phyloP scores from a whole-genome alignment of 176 grass and related monocot genomes.

The Musa acuminata region DNA sequence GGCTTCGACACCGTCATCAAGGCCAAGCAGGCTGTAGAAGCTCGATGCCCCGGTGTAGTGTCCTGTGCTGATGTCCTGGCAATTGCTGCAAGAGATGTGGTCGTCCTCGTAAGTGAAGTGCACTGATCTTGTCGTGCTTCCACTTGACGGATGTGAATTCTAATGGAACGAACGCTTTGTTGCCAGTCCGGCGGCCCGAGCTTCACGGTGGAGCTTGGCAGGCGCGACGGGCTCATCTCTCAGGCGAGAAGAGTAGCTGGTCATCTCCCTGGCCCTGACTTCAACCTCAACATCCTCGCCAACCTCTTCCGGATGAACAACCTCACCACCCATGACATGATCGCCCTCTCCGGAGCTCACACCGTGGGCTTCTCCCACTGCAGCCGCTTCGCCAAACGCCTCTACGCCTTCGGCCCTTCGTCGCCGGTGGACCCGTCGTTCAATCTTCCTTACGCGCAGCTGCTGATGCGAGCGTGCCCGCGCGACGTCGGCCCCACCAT shows the following conservation, averaged over 20 bases:
- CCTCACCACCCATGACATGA: conserved; percentile 16
- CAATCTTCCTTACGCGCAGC: conserved; percentile 25
- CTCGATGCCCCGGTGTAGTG: conserved; percentile 41
- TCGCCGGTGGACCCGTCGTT: conserved; percentile 19
- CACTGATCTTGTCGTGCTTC: neutral
- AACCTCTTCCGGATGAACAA: conserved; percentile 25
- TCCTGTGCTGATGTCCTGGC: conserved; percentile 71
- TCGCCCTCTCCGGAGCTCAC: conserved; percentile 42
- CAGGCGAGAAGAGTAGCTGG: conserved; percentile 40
- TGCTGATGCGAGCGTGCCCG: conserved; percentile 45
- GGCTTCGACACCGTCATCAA: conserved; percentile 50
- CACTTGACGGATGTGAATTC: neutral
- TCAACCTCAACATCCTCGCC: conserved; percentile 41
- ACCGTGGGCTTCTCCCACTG: conserved; percentile 70
- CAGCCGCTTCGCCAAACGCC: conserved; percentile 37
- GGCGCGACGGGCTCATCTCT: conserved; percentile 54
- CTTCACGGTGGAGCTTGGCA: conserved; percentile 58
- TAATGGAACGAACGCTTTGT: neutral
- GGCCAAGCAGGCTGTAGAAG: conserved; percentile 59
- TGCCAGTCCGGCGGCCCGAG: conserved; percentile 43
- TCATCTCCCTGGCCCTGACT: conserved; percentile 47
- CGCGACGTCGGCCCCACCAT: conserved; percentile 17
- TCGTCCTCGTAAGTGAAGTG: conserved; percentile 39
- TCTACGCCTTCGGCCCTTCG: conserved; percentile 26
- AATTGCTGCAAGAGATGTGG: conserved; percentile 54